Percentiles rank a stretch among this genome's conserved stretches.
Evolutionary conservation across 2,329 filamentous ascomycete species (phyloP).

Genomic region (Neonectria faginata): DNA sequence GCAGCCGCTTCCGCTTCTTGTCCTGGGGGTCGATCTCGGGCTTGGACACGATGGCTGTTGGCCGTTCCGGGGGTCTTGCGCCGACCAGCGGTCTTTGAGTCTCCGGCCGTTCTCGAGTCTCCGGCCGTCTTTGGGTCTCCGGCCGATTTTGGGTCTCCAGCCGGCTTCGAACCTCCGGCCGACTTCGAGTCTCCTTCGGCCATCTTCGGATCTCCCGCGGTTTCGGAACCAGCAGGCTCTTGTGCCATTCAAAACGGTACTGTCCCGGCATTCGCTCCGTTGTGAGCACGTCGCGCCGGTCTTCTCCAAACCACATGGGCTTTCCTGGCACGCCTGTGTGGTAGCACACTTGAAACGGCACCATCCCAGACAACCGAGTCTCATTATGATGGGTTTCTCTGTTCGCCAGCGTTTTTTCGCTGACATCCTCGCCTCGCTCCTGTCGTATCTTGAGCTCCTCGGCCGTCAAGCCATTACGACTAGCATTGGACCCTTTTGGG

Average conservation of each 20-base stretch:
- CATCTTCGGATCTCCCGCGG: not conserved
- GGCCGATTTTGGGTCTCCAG: too few species aligned
- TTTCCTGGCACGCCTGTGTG: slow-evolving; percentile 34
- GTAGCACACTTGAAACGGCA: slow-evolving; percentile 46
- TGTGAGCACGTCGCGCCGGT: slow-evolving; percentile 43
- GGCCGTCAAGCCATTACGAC: slow-evolving; percentile 25
- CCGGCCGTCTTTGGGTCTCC: too few species aligned
- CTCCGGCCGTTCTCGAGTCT: not conserved
- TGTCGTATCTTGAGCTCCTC: slow-evolving; percentile 14
- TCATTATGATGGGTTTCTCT: slow-evolving; percentile 29
- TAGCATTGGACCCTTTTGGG: slow-evolving; percentile 12
- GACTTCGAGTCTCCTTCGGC: too few species aligned
- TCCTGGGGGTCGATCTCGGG: slow-evolving; percentile 23
- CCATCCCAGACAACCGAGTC: slow-evolving; percentile 40
- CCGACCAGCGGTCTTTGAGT: slow-evolving; percentile 8
- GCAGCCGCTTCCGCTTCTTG: slow-evolving; percentile 18
- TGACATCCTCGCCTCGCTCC: slow-evolving; percentile 32
- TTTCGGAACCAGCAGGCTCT: slow-evolving; percentile 16
- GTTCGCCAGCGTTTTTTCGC: slow-evolving; percentile 33
- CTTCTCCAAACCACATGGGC: slow-evolving; percentile 43
- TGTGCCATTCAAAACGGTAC: slow-evolving; percentile 40
- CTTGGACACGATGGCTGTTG: slow-evolving; percentile 32
- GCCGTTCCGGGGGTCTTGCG: slow-evolving; percentile 23
- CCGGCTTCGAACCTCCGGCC: too few species aligned
- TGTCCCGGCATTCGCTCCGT: slow-evolving; percentile 46